Conservation (phyloP, 768 basidiomycete genomes). For the Brasilioporus rufonigricans region DNA sequence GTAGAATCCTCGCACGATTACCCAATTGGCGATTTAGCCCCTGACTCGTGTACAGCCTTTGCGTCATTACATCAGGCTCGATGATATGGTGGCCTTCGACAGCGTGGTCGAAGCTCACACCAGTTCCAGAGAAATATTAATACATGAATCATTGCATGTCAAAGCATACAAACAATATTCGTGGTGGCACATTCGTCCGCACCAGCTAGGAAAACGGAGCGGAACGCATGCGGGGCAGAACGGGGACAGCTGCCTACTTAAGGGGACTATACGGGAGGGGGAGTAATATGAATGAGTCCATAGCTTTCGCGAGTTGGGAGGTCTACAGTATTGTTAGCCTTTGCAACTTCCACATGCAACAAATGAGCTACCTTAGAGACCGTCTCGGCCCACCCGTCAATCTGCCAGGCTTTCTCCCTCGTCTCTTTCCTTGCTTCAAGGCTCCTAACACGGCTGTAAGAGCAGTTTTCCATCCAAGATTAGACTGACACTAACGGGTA, state of each 20-base stretch:
- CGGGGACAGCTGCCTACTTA: constrained; percentile 44
- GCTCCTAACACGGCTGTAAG: constrained; percentile 41
- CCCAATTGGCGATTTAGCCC: constrained; percentile 10
- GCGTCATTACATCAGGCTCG: too few species aligned
- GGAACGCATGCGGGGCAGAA: background rate
- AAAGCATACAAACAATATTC: background rate
- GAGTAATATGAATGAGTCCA: constrained; percentile 83
- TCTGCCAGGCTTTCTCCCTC: constrained; percentile 89
- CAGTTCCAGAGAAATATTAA: background rate
- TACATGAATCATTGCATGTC: too few species aligned
- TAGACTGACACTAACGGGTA: constrained; percentile 63
- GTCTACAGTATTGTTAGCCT: constrained; percentile 53
- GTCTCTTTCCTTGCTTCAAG: constrained; percentile 79
- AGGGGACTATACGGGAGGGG: constrained; percentile 84
- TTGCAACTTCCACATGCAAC: constrained; percentile 13
- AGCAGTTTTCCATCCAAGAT: constrained; percentile 7
- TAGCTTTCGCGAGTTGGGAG: constrained; percentile 76
- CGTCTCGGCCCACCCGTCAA: constrained; percentile 94
- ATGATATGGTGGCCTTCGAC: too few species aligned
- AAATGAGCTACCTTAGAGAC: constrained; percentile 68
- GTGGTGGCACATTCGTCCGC: background rate
- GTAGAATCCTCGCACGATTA: constrained; percentile 24
- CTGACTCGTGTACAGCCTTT: background rate
- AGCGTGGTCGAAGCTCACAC: too few species aligned
- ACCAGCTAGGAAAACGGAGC: background rate